A percentile compares a stretch with the other conserved stretches of the same genome.
Evolutionary conservation across 805 yeast genomes (phyloP).

Genomic region (Starmerella vaccinii): DNA sequence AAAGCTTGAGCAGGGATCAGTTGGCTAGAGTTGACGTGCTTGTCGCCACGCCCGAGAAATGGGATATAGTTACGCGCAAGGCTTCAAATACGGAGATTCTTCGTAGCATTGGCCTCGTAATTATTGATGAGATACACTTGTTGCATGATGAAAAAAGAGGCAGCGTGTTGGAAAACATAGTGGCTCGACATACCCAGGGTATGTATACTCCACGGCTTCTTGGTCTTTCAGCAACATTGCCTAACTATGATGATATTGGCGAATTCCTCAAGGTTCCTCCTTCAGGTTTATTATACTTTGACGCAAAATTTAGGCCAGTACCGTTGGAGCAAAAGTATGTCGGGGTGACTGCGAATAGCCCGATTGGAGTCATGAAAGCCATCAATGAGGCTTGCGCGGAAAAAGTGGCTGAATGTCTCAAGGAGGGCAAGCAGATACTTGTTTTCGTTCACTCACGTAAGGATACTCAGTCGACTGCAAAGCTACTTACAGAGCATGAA

Average conservation of each 20-base stretch:
- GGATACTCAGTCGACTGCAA: constrained; percentile 79
- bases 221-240: constrained; percentile 87
- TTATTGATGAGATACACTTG: constrained; percentile 87
- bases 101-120: constrained; percentile 54
- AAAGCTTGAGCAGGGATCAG: constrained; percentile 63
- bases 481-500: constrained; percentile 49
- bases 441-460: constrained; percentile 90
- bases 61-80: constrained; percentile 93
- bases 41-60: constrained; percentile 92
- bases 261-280: constrained; percentile 56
- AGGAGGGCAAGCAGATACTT: constrained; percentile 64
- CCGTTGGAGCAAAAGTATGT: constrained; percentile 81
- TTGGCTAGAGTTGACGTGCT: constrained; percentile 68
- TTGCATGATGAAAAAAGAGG: constrained; percentile 84
- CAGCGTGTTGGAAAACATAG: constrained; percentile 82
- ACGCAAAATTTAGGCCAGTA: constrained; percentile 77
- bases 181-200: constrained; percentile 56
- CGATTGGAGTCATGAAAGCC: constrained; percentile 65
- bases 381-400: constrained; percentile 89
- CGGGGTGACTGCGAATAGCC: constrained; percentile 75
- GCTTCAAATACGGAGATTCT: constrained; percentile 55
- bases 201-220: constrained; percentile 46
- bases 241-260: constrained; percentile 82
- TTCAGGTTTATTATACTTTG: constrained; percentile 64
- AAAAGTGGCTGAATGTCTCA: constrained; percentile 47